Conservation (phyloP, 768 basidiomycete genomes). For the Hypholoma fasciculare region DNA sequence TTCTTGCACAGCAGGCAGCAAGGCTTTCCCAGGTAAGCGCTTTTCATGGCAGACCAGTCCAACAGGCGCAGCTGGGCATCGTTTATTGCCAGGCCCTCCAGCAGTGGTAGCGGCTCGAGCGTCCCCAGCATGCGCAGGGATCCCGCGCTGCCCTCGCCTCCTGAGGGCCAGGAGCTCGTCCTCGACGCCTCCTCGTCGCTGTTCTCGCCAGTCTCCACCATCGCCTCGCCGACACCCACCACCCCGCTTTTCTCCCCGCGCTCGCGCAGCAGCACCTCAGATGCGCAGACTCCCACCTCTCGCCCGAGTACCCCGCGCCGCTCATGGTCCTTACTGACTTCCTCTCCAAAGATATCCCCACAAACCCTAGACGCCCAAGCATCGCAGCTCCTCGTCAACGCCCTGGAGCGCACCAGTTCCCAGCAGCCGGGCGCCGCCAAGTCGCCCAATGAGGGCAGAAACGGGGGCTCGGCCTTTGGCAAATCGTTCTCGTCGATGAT, state of each 20-base stretch:
- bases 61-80: constrained; percentile 35
- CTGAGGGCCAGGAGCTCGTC: constrained; percentile 27
- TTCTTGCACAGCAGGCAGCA: constrained; percentile 12
- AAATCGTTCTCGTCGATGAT: constrained; percentile 73
- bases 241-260: constrained; percentile 8
- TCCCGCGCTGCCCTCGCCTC: constrained; percentile 23
- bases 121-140: constrained; percentile 7
- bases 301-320: constrained; percentile 32
- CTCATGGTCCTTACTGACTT: constrained; percentile 31
- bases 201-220: constrained; percentile 10
- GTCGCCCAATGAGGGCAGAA: constrained; percentile 32
- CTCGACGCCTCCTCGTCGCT: background rate
- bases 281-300: constrained; percentile 26
- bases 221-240: constrained; percentile 15
- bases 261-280: constrained; percentile 18
- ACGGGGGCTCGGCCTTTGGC: constrained; percentile 51
- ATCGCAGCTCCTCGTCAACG: constrained; percentile 44
- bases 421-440: constrained; percentile 25
- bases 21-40: constrained; percentile 24
- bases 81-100: constrained; percentile 33
- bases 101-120: constrained; percentile 7
- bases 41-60: constrained; percentile 19
- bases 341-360: constrained; percentile 25
- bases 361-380: constrained; percentile 50
- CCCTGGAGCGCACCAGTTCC: constrained; percentile 47